Percentiles rank a stretch among this genome's conserved stretches.
Conservation (phyloP, 371 early-diverging fungal species). For the Quaeritorhiza haematococci region DNA sequence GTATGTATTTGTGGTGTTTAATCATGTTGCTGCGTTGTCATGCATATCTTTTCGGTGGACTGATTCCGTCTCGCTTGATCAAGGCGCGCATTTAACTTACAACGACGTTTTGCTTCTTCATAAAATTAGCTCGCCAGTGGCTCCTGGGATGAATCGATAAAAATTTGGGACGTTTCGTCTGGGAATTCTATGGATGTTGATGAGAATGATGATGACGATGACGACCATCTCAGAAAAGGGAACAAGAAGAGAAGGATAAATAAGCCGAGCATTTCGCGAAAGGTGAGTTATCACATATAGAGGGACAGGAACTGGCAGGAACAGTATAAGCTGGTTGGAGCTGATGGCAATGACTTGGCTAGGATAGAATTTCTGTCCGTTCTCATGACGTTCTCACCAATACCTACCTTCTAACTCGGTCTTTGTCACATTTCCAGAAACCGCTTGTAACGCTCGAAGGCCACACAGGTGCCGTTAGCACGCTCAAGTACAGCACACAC, state of each 20-base stretch:
- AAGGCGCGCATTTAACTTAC: not conserved
- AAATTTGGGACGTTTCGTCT: no score
- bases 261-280: slow-evolving; percentile 28
- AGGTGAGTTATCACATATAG: not conserved
- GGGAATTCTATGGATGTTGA: slow-evolving; percentile 55
- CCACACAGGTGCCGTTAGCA: slow-evolving; percentile 79
- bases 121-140: slow-evolving; percentile 66
- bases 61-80: no score
- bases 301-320: not conserved
- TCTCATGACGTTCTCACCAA: no score
- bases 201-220: slow-evolving; percentile 48
- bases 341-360: no score
- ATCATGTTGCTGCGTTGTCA: no score
- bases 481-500: no score
- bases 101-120: not conserved
- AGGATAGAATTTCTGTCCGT: no score
- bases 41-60: no score
- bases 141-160: slow-evolving; percentile 72
- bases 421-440: slow-evolving; percentile 6
- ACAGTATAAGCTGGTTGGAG: no score
- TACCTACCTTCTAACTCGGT: no score
- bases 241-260: slow-evolving; percentile 46
- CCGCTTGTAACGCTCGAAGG: slow-evolving; percentile 44
- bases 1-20: no score
- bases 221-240: no score